phyloP scores from a whole-genome alignment of 805 yeast species.

The Ogataea ganodermae region DNA sequence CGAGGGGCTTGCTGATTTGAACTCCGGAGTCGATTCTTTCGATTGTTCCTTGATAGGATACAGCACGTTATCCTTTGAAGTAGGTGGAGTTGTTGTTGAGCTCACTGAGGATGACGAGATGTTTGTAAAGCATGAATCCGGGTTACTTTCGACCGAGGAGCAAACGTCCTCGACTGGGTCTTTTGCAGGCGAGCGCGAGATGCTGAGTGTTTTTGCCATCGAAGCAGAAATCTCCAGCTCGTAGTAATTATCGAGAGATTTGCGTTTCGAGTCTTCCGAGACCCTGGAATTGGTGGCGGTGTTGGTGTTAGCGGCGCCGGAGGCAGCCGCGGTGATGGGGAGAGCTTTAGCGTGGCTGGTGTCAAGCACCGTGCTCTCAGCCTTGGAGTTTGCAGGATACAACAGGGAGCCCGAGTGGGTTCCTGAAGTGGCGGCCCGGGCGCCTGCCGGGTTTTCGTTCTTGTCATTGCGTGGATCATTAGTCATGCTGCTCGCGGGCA shows the following conservation, averaged over 20 bases:
- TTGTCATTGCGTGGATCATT: constrained; percentile 12
- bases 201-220: constrained; percentile 42
- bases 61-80: constrained; percentile 19
- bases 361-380: neutral
- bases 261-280: constrained; percentile 1
- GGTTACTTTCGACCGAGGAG: constrained; percentile 47
- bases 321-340: neutral
- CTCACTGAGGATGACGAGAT: constrained; percentile 32
- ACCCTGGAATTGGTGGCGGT: too few relatives aligned
- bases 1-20: constrained; percentile 1
- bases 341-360: constrained; percentile 1
- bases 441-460: constrained; percentile 13
- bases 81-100: constrained; percentile 31
- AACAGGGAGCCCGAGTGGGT: neutral
- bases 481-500: constrained; percentile 17
- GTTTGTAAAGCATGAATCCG: constrained; percentile 38
- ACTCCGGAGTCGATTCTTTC: constrained; percentile 33
- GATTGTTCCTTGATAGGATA: constrained; percentile 38
- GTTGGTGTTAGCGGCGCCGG: too few relatives aligned
- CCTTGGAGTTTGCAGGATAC: neutral
- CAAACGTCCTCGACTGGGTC: constrained; percentile 24
- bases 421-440: constrained; percentile 1
- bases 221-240: constrained; percentile 49
- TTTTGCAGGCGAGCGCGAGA: constrained; percentile 18
- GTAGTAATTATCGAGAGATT: constrained; percentile 19